phyloP scores from a whole-genome alignment of 169 alveolate species.

The Plasmodium malariae region DNA sequence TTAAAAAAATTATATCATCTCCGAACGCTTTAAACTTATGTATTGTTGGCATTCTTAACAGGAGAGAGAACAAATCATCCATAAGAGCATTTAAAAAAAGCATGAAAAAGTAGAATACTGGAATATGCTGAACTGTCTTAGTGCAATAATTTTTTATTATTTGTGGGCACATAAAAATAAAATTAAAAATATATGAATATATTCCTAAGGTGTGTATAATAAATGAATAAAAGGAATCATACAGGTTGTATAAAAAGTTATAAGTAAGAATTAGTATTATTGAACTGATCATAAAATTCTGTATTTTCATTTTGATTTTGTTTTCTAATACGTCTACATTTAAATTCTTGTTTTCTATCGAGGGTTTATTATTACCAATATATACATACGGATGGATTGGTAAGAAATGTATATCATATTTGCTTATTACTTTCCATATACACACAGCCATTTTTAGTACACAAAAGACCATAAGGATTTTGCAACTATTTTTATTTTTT shows the following conservation, averaged over 20 bases:
- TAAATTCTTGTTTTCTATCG: neutral
- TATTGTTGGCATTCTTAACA: constrained; percentile 22
- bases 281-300: neutral
- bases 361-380: neutral
- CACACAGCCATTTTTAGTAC: constrained; percentile 19
- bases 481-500: constrained; percentile 26
- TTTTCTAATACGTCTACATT: neutral
- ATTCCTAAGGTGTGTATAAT: constrained; percentile 16
- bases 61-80: constrained; percentile 34
- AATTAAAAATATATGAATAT: constrained; percentile 42
- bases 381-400: constrained; percentile 14
- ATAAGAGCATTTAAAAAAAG: constrained; percentile 25
- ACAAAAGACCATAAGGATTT: constrained; percentile 33
- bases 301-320: constrained; percentile 7
- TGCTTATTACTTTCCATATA: constrained; percentile 10
- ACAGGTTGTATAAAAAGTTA: constrained; percentile 22
- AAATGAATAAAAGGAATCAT: constrained; percentile 30
- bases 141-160: constrained; percentile 32
- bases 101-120: constrained; percentile 16
- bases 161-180: constrained; percentile 46
- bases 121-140: neutral
- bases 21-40: constrained; percentile 41
- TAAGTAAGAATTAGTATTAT: neutral
- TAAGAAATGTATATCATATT: constrained; percentile 17
- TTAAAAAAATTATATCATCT: constrained; percentile 24